A percentile compares a stretch with the other conserved stretches of the same genome.
Evolutionary conservation across 2,329 filamentous ascomycete species (phyloP).

Genomic region (Metarhizium anisopliae): DNA sequence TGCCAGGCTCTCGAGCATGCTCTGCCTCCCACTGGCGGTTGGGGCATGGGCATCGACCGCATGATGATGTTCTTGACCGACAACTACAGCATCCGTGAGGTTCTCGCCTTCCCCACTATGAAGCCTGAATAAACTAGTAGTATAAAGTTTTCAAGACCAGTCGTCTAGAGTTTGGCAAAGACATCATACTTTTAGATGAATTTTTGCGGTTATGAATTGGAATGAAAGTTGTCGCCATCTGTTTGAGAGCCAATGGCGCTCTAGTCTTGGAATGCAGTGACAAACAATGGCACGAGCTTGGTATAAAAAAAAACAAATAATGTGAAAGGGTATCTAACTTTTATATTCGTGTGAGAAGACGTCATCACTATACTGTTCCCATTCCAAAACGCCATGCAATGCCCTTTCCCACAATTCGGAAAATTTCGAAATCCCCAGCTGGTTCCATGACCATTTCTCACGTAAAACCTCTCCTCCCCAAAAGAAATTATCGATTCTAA

Average conservation of each 20-base stretch:
- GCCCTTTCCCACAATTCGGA: neutral
- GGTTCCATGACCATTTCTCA: no score
- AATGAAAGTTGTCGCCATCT: neutral
- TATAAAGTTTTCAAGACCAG: neutral
- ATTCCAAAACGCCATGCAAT: conserved; percentile 18
- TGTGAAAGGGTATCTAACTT: conserved; percentile 11
- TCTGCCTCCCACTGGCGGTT: conserved; percentile 88
- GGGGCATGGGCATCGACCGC: conserved; percentile 93
- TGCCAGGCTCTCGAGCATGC: conserved; percentile 82
- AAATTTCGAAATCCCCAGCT: no score
- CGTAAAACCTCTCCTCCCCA: no score
- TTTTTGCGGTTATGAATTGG: neutral
- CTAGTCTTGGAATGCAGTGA: neutral
- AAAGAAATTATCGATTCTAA: conserved; percentile 26
- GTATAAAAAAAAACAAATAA: neutral
- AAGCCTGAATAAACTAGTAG: conserved; percentile 58
- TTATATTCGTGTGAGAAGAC: conserved; percentile 1
- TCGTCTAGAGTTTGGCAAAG: neutral
- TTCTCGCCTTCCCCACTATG: conserved; percentile 96
- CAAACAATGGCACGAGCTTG: neutral
- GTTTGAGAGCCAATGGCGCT: neutral
- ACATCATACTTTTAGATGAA: neutral
- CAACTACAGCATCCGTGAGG: conserved; percentile 90
- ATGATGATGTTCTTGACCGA: conserved; percentile 94
- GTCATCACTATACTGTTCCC: conserved; percentile 1